Evolutionary conservation across 768 basidiomycete genomes (phyloP).

Genomic region (Calvatia gigantea): DNA sequence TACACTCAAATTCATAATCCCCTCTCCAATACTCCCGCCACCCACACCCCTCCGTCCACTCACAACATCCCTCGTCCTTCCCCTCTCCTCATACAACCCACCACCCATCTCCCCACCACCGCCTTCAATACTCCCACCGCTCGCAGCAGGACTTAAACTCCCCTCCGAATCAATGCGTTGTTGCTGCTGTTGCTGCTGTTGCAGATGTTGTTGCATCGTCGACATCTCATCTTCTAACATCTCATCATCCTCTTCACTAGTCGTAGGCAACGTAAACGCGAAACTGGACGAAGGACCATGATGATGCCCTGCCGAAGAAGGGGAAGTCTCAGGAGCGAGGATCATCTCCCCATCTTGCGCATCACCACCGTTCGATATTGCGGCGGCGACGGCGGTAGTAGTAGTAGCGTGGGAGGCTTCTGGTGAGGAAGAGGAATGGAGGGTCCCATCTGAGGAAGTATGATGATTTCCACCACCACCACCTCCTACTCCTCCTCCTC

Average conservation of each 20-base stretch:
- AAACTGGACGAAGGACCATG: background rate
- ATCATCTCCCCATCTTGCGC: conserved; percentile 7
- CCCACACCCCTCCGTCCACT: conserved; percentile 7
- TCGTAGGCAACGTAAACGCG: conserved; percentile 12
- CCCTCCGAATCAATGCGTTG: conserved; percentile 5
- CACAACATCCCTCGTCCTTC: conserved; percentile 20
- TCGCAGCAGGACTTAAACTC: conserved; percentile 4
- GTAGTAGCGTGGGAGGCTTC: background rate
- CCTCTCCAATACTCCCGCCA: conserved; percentile 5
- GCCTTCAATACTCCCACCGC: conserved; percentile 5
- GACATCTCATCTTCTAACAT: conserved; percentile 10
- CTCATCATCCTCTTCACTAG: conserved; percentile 21
- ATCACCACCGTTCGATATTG: conserved; percentile 7
- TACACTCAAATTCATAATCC: conserved; percentile 12
- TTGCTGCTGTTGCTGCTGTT: conserved; percentile 11
- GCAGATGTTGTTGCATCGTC: background rate
- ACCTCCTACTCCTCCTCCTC: conserved; percentile 6
- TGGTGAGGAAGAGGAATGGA: background rate
- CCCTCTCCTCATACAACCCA: conserved; percentile 16
- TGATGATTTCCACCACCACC: conserved; percentile 7
- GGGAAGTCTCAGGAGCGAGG: conserved; percentile 1
- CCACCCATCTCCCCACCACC: conserved; percentile 1
- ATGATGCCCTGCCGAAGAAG: too few relatives aligned
- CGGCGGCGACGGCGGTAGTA: background rate
- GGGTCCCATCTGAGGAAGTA: background rate